Evolutionary conservation across 73 alveolate species (phyloP).

Genomic region (Paramecium sexaurelia): DNA sequence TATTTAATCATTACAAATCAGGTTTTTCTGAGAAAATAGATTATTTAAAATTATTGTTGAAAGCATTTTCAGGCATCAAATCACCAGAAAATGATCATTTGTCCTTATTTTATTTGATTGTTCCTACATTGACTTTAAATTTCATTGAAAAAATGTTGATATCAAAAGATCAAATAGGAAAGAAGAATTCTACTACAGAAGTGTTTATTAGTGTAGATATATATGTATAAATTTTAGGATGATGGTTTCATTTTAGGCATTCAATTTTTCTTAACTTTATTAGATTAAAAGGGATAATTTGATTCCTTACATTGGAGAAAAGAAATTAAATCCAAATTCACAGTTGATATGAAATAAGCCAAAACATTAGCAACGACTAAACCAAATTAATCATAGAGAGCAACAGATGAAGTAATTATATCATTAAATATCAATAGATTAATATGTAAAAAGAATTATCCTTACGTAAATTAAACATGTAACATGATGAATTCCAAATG

Average conservation of each 20-base stretch:
- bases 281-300: constrained; percentile 84
- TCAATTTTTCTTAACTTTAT: constrained; percentile 91
- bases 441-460: constrained; percentile 56
- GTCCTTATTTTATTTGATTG: constrained; percentile 86
- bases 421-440: neutral
- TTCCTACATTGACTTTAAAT: constrained; percentile 93
- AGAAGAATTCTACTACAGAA: constrained; percentile 87
- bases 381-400: constrained; percentile 51
- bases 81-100: constrained; percentile 86
- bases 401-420: constrained; percentile 43
- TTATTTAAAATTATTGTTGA: constrained; percentile 87
- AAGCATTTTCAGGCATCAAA: constrained; percentile 81
- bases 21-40: constrained; percentile 90
- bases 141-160: constrained; percentile 88
- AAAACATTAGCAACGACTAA: neutral
- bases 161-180: constrained; percentile 91
- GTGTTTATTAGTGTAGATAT: constrained; percentile 57
- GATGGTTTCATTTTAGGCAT: constrained; percentile 98
- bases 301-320: constrained; percentile 96
- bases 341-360: constrained; percentile 72
- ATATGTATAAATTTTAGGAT: constrained; percentile 74
- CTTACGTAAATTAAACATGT: constrained; percentile 31
- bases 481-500: constrained; percentile 59
- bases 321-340: constrained; percentile 70
- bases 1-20: constrained; percentile 79